phyloP scores from a whole-genome alignment of 192 early-diverging fungal species.

The Rhizophagus sp. region DNA sequence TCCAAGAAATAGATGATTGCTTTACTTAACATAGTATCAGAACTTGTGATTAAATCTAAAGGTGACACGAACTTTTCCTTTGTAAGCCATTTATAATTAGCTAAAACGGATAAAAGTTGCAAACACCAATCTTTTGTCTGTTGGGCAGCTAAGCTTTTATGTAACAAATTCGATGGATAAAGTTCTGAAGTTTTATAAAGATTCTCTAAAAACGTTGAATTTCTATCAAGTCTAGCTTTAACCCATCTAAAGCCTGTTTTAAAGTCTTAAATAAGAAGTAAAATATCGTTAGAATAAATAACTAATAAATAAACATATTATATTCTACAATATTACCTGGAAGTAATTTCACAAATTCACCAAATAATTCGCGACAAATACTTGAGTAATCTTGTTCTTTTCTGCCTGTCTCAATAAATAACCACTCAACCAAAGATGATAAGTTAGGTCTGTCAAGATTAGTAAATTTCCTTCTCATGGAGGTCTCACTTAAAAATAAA shows the following conservation, averaged over 20 bases:
- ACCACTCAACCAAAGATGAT: conserved; percentile 53
- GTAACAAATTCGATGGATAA: background rate
- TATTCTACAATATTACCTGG: conserved; percentile 40
- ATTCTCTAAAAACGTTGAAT: conserved; percentile 22
- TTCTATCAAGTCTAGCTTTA: conserved; percentile 18
- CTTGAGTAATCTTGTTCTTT: conserved; percentile 61
- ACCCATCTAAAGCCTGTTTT: conserved; percentile 34
- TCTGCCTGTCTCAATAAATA: conserved; percentile 55
- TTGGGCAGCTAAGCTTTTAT: conserved; percentile 17
- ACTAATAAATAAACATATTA: background rate
- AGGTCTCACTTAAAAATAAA: conserved; percentile 50
- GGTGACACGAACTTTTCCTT: conserved; percentile 26
- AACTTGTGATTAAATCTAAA: conserved; percentile 17
- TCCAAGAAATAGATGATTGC: conserved; percentile 33
- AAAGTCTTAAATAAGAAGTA: conserved; percentile 16
- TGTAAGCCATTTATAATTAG: conserved; percentile 41
- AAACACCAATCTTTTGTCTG: conserved; percentile 36
- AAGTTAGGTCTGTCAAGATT: conserved; percentile 49
- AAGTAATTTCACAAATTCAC: conserved; percentile 49
- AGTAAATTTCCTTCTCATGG: conserved; percentile 48
- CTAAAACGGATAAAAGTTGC: conserved; percentile 33
- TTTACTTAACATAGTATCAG: background rate
- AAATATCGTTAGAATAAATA: background rate
- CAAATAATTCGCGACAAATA: conserved; percentile 62
- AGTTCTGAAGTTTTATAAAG: conserved; percentile 14